Percentiles rank a stretch among this genome's conserved stretches.
Evolutionary conservation across 495 filamentous ascomycete genomes (phyloP).

Genomic region (Gamarada debralockiae): DNA sequence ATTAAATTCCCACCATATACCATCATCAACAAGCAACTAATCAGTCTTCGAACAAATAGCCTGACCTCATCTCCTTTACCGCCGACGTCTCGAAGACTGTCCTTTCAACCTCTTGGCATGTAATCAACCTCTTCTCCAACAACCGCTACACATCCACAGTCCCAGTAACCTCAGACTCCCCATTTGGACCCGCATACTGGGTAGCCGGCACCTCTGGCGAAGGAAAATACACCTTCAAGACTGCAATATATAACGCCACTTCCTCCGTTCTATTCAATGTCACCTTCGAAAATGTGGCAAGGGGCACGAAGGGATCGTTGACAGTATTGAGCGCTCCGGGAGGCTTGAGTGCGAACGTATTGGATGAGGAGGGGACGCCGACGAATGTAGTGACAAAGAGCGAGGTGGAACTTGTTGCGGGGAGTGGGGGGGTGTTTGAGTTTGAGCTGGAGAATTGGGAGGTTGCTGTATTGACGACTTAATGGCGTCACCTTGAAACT

Average conservation of each 20-base stretch:
- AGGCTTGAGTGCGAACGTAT: constrained; percentile 24
- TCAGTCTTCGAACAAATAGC: constrained; percentile 8
- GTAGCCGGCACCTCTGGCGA: constrained; percentile 25
- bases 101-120: constrained; percentile 24
- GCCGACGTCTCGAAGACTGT: constrained; percentile 15
- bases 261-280: constrained; percentile 43
- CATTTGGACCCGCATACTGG: constrained; percentile 27
- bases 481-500: neutral
- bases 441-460: constrained; percentile 35
- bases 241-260: constrained; percentile 64
- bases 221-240: constrained; percentile 51
- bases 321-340: constrained; percentile 54
- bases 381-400: constrained; percentile 36
- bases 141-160: constrained; percentile 21
- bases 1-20: neutral
- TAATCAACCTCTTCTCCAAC: constrained; percentile 26
- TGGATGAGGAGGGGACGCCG: constrained; percentile 26
- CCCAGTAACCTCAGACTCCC: constrained; percentile 21
- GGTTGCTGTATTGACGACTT: constrained; percentile 33
- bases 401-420: constrained; percentile 33
- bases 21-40: neutral
- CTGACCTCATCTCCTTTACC: constrained; percentile 23
- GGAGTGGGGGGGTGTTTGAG: constrained; percentile 27
- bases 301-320: constrained; percentile 45
- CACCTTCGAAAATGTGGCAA: constrained; percentile 47